Evolutionary conservation across 306 rosid genomes (phyloP).

Genomic region (Dalbergia cochinchinensis): DNA sequence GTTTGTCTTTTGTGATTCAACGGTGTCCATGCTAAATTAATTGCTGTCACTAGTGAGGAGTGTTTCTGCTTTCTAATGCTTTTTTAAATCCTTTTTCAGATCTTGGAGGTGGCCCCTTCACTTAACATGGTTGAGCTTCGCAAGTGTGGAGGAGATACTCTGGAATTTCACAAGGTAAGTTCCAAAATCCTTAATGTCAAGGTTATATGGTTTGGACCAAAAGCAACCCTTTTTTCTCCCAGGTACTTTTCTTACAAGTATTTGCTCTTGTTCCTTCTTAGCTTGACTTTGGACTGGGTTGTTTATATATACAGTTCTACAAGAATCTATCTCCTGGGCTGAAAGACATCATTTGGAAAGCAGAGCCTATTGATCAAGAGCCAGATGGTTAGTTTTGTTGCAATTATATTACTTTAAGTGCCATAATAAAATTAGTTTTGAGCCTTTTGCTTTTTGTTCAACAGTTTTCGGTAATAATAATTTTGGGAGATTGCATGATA

Average conservation of each 20-base stretch:
- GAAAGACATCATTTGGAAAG: conserved; percentile 76
- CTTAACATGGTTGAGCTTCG: conserved; percentile 81
- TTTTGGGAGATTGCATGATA: not conserved
- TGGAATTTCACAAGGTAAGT: conserved; percentile 75
- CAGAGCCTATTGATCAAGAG: conserved; percentile 60
- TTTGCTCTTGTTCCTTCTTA: not conserved
- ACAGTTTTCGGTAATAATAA: not conserved
- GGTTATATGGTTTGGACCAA: not conserved
- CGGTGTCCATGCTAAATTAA: not conserved
- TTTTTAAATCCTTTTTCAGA: conserved; percentile 50
- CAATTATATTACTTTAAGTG: not conserved
- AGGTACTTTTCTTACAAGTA: not conserved
- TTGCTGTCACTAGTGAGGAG: not conserved
- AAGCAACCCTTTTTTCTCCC: not conserved
- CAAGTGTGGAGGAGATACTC: conserved; percentile 76
- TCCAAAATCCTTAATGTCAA: not conserved
- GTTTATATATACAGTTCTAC: conserved; percentile 68
- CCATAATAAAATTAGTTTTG: too few species aligned
- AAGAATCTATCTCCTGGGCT: conserved; percentile 66
- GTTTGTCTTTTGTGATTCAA: not conserved
- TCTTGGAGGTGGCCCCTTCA: conserved; percentile 78
- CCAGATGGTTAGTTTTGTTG: conserved; percentile 52
- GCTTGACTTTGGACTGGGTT: conserved; percentile 15
- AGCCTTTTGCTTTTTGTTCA: not conserved
- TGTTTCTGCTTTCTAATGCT: not conserved